phyloP scores from a whole-genome alignment of 129 eudicot genomes.

The Helichrysum umbraculigerum region DNA sequence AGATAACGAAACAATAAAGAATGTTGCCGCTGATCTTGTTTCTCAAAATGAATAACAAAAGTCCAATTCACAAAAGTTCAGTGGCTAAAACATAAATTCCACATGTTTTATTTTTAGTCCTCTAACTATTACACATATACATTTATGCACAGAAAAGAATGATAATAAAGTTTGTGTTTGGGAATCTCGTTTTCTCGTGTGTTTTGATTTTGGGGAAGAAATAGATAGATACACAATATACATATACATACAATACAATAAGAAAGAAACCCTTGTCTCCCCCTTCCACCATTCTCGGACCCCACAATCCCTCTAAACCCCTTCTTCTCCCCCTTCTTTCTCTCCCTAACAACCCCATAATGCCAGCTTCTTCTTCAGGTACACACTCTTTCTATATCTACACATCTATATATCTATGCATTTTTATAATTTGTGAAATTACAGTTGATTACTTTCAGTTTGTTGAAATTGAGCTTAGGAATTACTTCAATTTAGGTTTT shows the following conservation, averaged over 20 bases:
- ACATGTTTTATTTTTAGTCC: constrained; percentile 8
- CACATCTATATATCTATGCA: constrained; percentile 3
- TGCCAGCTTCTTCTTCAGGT: constrained; percentile 99
- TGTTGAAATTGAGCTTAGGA: not conserved
- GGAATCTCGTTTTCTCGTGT: constrained; percentile 13
- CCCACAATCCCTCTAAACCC: constrained; percentile 52
- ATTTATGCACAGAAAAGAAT: constrained; percentile 3
- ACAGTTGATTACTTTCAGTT: not conserved
- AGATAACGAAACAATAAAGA: too few relatives aligned
- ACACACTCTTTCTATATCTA: not conserved
- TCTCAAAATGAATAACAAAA: not conserved
- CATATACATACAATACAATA: not conserved
- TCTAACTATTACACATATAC: not conserved
- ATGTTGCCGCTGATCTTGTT: not conserved
- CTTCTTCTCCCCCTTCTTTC: constrained; percentile 37
- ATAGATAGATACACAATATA: constrained; percentile 10
- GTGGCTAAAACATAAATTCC: not conserved
- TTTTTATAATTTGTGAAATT: not conserved
- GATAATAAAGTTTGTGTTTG: not conserved
- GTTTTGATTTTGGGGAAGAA: constrained; percentile 31
- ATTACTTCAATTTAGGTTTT: constrained; percentile 14
- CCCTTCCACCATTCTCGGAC: constrained; percentile 46
- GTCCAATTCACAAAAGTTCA: not conserved
- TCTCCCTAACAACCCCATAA: constrained; percentile 46
- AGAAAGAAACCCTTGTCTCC: constrained; percentile 27